phyloP scores from a whole-genome alignment of 352 stramenopile species.

The Globisporangium spinosum region DNA sequence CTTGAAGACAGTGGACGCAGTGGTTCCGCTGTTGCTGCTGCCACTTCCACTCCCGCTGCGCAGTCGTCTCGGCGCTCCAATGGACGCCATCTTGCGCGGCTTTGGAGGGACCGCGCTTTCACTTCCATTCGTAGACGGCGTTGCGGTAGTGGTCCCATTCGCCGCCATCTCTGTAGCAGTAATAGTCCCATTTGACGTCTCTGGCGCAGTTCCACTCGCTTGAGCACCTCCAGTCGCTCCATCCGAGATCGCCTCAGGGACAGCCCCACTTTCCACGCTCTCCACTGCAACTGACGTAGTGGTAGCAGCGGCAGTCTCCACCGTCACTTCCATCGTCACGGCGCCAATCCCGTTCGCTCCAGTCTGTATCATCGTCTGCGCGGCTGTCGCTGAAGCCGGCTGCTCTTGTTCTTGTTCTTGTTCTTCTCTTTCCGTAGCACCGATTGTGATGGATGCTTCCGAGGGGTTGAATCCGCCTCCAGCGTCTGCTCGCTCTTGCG shows the following conservation, averaged over 20 bases:
- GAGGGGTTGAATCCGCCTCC: background rate
- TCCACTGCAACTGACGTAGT: background rate
- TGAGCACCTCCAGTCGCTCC: background rate
- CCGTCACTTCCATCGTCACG: background rate
- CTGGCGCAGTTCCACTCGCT: background rate
- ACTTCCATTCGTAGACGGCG: background rate
- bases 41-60: constrained; percentile 51
- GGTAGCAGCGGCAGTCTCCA: background rate
- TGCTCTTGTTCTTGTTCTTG: background rate
- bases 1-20: constrained; percentile 19
- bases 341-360: background rate
- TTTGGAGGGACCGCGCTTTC: constrained; percentile 31
- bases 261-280: background rate
- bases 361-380: background rate
- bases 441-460: background rate
- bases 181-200: background rate
- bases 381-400: too few relatives aligned
- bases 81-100: constrained; percentile 24
- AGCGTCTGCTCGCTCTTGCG: background rate
- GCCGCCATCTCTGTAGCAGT: background rate
- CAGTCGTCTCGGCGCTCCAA: constrained; percentile 32
- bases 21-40: constrained; percentile 29
- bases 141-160: background rate
- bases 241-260: background rate
- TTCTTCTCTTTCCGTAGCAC: background rate